Conservation (phyloP, 1,284 basidiomycete species). For the Sporisorium scitamineum region DNA sequence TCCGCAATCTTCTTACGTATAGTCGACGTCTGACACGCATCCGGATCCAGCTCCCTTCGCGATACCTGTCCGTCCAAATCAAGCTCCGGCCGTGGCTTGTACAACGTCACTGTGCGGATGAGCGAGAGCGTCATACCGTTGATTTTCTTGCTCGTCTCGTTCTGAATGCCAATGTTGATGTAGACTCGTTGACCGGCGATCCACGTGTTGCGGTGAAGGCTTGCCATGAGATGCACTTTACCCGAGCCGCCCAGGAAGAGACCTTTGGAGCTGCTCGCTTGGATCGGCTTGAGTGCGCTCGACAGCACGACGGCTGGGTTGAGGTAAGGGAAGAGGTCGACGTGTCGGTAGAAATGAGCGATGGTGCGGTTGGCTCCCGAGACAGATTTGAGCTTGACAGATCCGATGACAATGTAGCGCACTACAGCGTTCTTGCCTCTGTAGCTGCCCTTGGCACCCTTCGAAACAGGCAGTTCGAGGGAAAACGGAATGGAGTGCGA, state of each 20-base stretch:
- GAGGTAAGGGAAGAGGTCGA: constrained; percentile 84
- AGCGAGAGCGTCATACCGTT: constrained; percentile 79
- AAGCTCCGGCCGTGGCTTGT: constrained; percentile 74
- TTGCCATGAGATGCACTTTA: constrained; percentile 80
- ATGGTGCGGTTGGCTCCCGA: constrained; percentile 75
- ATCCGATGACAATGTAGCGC: constrained; percentile 85
- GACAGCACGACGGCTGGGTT: constrained; percentile 78
- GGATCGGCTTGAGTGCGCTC: constrained; percentile 76
- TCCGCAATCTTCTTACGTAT: constrained; percentile 63
- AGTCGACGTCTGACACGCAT: constrained; percentile 61
- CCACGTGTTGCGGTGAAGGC: constrained; percentile 82
- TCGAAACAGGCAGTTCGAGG: constrained; percentile 79
- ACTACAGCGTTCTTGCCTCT: constrained; percentile 76
- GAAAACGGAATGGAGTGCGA: constrained; percentile 81
- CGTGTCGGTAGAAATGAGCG: constrained; percentile 89
- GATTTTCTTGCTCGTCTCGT: constrained; percentile 73
- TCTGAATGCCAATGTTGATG: constrained; percentile 79
- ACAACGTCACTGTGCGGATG: constrained; percentile 79
- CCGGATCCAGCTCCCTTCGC: constrained; percentile 53
- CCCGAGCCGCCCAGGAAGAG: constrained; percentile 76
- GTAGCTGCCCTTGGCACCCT: constrained; percentile 80
- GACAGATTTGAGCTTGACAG: constrained; percentile 83
- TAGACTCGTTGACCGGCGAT: constrained; percentile 86
- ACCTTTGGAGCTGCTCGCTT: constrained; percentile 75
- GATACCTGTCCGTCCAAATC: constrained; percentile 63